Conservation (phyloP, 768 basidiomycete species). For the Paxillus involutus region DNA sequence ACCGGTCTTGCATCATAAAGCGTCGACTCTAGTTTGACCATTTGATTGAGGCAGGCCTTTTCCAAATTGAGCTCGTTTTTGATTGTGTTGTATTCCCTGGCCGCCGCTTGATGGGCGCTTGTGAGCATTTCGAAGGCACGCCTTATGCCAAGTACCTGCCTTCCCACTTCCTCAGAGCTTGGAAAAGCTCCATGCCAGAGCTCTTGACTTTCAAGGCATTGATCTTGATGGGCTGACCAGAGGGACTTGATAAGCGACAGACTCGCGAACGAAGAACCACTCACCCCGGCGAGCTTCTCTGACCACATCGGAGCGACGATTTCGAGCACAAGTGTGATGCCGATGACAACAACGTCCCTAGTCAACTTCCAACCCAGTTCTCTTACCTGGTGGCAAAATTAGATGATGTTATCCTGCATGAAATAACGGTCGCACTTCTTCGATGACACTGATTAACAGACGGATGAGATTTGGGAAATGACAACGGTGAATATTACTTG, state of each 20-base stretch:
- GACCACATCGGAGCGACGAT: conserved; percentile 9
- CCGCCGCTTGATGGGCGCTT: too few relatives aligned
- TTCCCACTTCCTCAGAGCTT: too few relatives aligned
- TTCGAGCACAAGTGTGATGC: conserved; percentile 16
- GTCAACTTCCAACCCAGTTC: conserved; percentile 16
- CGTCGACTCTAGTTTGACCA: conserved; percentile 11
- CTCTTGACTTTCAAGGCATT: too few relatives aligned
- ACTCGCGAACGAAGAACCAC: not conserved
- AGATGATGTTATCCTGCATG: not conserved
- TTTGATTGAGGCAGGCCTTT: conserved; percentile 2
- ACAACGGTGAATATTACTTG: not conserved
- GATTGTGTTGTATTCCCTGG: not conserved
- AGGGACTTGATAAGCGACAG: too few relatives aligned
- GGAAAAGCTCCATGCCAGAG: too few relatives aligned
- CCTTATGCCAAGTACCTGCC: too few relatives aligned
- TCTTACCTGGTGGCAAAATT: conserved; percentile 11
- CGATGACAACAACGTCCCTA: conserved; percentile 9
- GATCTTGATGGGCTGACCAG: too few relatives aligned
- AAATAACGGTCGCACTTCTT: conserved; percentile 7
- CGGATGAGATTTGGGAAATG: not conserved
- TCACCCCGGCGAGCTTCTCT: conserved; percentile 2
- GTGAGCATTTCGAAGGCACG: too few relatives aligned
- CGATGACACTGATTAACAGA: conserved; percentile 8
- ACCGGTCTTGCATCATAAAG: conserved; percentile 12
- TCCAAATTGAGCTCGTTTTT: conserved; percentile 9